Percentiles rank a stretch among this genome's conserved stretches.
Conservation (phyloP, 495 filamentous ascomycete genomes). For the Podospora conica region DNA sequence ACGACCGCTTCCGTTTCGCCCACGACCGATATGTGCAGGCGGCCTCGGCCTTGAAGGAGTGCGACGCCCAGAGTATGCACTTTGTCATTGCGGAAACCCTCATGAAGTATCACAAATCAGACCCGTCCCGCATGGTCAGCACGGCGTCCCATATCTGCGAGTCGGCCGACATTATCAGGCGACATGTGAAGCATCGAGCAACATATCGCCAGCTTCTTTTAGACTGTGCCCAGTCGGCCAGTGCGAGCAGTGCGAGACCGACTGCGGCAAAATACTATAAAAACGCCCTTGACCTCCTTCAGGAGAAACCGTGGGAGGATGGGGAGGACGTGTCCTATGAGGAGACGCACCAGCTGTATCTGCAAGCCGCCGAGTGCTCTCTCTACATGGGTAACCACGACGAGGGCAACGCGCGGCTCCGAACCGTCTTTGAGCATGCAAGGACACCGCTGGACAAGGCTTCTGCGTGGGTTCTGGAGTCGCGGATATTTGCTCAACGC, state of each 20-base stretch:
- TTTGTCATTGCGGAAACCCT: conserved; percentile 75
- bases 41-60: conserved; percentile 61
- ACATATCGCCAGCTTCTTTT: conserved; percentile 67
- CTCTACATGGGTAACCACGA: conserved; percentile 64
- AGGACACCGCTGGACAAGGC: conserved; percentile 67
- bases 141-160: conserved; percentile 72
- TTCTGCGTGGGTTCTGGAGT: conserved; percentile 69
- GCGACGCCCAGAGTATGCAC: conserved; percentile 72
- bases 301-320: conserved; percentile 71
- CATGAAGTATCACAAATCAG: conserved; percentile 58
- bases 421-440: conserved; percentile 58
- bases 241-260: conserved; percentile 71
- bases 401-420: conserved; percentile 57
- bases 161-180: conserved; percentile 63
- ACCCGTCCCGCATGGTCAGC: conserved; percentile 55
- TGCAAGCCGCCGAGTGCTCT: conserved; percentile 72
- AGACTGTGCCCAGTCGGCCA: conserved; percentile 66
- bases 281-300: conserved; percentile 68
- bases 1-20: conserved; percentile 69
- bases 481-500: conserved; percentile 64
- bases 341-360: conserved; percentile 71
- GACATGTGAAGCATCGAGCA: conserved; percentile 49
- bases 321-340: conserved; percentile 71
- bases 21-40: conserved; percentile 81
- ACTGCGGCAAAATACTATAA: conserved; percentile 74